Percentiles rank a stretch among this genome's conserved stretches.
Conservation (phyloP, 2,329 filamentous ascomycete genomes). For the Penicillium sp. region DNA sequence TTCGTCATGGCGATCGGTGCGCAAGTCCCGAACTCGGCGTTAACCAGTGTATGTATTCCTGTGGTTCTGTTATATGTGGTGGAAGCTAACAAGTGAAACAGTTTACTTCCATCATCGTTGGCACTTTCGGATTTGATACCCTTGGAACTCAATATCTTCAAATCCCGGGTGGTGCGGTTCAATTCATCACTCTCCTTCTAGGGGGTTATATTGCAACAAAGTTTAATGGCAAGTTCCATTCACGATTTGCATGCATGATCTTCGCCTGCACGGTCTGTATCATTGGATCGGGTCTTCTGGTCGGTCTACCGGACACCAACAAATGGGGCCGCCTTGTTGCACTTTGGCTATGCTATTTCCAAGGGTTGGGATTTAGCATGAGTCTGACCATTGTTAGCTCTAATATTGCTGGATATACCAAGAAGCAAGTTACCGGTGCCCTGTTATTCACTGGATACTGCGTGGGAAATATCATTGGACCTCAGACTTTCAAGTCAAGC, state of each 20-base stretch:
- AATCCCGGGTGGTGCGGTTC: constrained; percentile 58
- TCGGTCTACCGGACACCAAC: constrained; percentile 49
- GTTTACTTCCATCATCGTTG: constrained; percentile 49
- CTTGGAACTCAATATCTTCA: constrained; percentile 57
- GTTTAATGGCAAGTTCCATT: constrained; percentile 45
- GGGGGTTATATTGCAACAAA: constrained; percentile 53
- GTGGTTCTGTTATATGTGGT: not conserved
- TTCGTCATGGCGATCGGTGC: constrained; percentile 54
- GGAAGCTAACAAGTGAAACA: constrained; percentile 8
- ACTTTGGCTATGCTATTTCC: constrained; percentile 57
- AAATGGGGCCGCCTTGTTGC: constrained; percentile 59
- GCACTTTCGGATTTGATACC: constrained; percentile 48
- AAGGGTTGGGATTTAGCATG: constrained; percentile 54
- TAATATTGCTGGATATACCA: constrained; percentile 55
- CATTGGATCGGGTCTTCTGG: constrained; percentile 50
- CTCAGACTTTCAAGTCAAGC: constrained; percentile 51
- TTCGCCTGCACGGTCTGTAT: constrained; percentile 56
- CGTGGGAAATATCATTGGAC: constrained; percentile 54
- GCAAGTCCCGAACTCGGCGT: constrained; percentile 55
- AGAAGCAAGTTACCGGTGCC: constrained; percentile 53
- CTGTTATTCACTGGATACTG: constrained; percentile 54
- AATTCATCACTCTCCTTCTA: constrained; percentile 53
- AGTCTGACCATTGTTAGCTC: constrained; percentile 52
- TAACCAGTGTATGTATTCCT: constrained; percentile 43
- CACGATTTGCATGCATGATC: constrained; percentile 56